These are phyloP conservation scores for Psilocybe subaeruginosa DNA, from an alignment of 768 basidiomycete genomes.

Conservation along the genomic window DNA sequence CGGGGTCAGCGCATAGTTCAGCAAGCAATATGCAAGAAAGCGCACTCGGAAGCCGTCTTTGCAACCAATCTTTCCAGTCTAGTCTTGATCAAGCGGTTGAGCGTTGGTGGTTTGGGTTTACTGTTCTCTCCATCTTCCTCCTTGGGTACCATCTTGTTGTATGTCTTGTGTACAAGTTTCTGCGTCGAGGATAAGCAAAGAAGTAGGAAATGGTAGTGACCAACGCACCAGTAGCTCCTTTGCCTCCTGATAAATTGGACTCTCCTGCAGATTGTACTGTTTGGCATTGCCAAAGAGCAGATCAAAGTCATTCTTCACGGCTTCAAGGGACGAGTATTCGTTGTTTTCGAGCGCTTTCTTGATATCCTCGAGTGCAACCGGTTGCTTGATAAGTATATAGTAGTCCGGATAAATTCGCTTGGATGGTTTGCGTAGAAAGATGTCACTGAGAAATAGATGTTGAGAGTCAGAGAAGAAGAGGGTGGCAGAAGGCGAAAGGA, in stretches of 20 bases:
- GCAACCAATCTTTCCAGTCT: constrained; percentile 74
- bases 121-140: constrained; percentile 42
- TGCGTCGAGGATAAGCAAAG: constrained; percentile 20
- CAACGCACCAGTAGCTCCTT: constrained; percentile 73
- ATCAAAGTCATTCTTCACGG: constrained; percentile 73
- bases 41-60: constrained; percentile 73
- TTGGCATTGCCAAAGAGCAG: constrained; percentile 82
- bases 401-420: constrained; percentile 86
- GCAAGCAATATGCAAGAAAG: constrained; percentile 4
- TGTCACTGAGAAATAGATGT: constrained; percentile 42
- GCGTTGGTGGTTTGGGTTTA: constrained; percentile 63
- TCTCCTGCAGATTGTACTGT: constrained; percentile 80
- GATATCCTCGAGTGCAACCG: constrained; percentile 90
- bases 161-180: constrained; percentile 56
- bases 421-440: constrained; percentile 69
- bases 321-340: constrained; percentile 63
- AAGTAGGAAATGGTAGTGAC: constrained; percentile 2
- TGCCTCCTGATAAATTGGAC: constrained; percentile 81
- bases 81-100: constrained; percentile 67
- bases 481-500: constrained; percentile 22
- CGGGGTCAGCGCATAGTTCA: background rate
- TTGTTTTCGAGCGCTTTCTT: constrained; percentile 71
- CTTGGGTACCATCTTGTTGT: constrained; percentile 46
- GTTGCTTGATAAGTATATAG: constrained; percentile 75
- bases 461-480: constrained; percentile 23